Percentiles rank a stretch among this genome's conserved stretches.
phyloP scores from a whole-genome alignment of 2,329 filamentous ascomycete species.

The Aspergillus tanneri region DNA sequence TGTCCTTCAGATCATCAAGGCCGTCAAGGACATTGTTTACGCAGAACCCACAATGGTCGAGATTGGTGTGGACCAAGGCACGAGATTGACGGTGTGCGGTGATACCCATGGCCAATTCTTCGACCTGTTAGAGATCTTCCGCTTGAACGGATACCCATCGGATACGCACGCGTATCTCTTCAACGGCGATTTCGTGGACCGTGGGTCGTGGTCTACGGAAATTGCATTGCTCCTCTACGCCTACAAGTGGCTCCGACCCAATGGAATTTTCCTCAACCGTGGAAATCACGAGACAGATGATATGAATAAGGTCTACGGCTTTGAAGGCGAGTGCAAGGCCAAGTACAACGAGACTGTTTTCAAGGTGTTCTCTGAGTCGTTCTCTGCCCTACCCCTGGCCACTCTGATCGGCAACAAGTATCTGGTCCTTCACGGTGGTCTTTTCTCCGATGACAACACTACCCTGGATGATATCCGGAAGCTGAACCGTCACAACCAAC shows the following conservation, averaged over 20 bases:
- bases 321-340: slow-evolving; percentile 96
- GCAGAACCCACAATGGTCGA: slow-evolving; percentile 97
- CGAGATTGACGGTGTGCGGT: slow-evolving; percentile 87
- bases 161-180: slow-evolving; percentile 93
- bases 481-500: slow-evolving; percentile 83
- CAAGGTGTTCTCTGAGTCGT: slow-evolving; percentile 97
- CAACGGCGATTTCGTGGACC: slow-evolving; percentile 97
- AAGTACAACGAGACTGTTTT: slow-evolving; percentile 97
- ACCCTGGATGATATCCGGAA: slow-evolving; percentile 92
- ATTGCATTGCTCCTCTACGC: slow-evolving; percentile 91
- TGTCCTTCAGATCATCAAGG: slow-evolving; percentile 91
- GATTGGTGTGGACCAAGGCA: slow-evolving; percentile 73
- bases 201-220: slow-evolving; percentile 97
- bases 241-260: slow-evolving; percentile 92
- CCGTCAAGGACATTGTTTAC: slow-evolving; percentile 84
- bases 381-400: slow-evolving; percentile 88
- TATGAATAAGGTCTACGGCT: slow-evolving; percentile 98
- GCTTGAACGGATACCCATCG: slow-evolving; percentile 78
- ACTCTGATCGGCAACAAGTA: slow-evolving; percentile 89
- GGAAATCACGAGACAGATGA: slow-evolving; percentile 99
- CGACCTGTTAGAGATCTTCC: slow-evolving; percentile 94
- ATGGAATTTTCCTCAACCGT: slow-evolving; percentile 89
- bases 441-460: slow-evolving; percentile 91
- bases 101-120: slow-evolving; percentile 99
- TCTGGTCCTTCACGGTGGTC: slow-evolving; percentile 87